Evolutionary conservation across 345 rosid genomes (phyloP).

Genomic region (Acer negundo): DNA sequence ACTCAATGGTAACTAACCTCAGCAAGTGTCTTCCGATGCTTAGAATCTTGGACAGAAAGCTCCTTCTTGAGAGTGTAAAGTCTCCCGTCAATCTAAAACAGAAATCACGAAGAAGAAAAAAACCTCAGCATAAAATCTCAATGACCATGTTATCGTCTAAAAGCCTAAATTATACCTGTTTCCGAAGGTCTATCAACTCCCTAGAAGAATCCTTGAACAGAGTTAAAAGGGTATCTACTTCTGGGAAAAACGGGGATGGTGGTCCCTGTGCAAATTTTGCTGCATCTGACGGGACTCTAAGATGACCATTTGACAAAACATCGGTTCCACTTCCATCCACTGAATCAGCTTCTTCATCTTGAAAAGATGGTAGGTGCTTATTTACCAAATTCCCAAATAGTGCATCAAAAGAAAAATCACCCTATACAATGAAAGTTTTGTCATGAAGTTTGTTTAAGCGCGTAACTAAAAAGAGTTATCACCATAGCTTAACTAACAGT

Average conservation of each 20-base stretch:
- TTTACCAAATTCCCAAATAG: slow-evolving; percentile 91
- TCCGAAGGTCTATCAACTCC: slow-evolving; percentile 90
- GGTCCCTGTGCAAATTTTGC: slow-evolving; percentile 49
- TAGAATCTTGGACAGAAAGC: slow-evolving; percentile 86
- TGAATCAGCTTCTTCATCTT: slow-evolving; percentile 77
- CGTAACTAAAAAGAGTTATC: slow-evolving; percentile 2
- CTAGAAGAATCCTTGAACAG: slow-evolving; percentile 85
- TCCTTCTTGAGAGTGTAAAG: slow-evolving; percentile 88
- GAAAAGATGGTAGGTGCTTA: slow-evolving; percentile 77
- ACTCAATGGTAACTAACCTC: slow-evolving; percentile 58
- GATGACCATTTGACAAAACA: slow-evolving; percentile 69
- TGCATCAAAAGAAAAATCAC: slow-evolving; percentile 97
- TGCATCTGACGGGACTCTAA: slow-evolving; percentile 59
- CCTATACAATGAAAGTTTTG: slow-evolving; percentile 45
- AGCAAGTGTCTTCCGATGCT: slow-evolving; percentile 88
- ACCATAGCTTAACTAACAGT: slow-evolving; percentile 14
- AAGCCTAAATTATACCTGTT: slow-evolving; percentile 54
- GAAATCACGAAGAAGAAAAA: slow-evolving; percentile 14
- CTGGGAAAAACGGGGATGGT: slow-evolving; percentile 83
- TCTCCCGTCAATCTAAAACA: slow-evolving; percentile 80
- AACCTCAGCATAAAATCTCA: slow-evolving; percentile 15
- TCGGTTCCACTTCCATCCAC: slow-evolving; percentile 63
- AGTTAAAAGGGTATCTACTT: slow-evolving; percentile 84
- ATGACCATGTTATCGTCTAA: not conserved
- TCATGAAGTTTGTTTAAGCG: not conserved